These are phyloP conservation scores for Capsella rubella DNA, from an alignment of 441 rosid species.

Conservation along the genomic window DNA sequence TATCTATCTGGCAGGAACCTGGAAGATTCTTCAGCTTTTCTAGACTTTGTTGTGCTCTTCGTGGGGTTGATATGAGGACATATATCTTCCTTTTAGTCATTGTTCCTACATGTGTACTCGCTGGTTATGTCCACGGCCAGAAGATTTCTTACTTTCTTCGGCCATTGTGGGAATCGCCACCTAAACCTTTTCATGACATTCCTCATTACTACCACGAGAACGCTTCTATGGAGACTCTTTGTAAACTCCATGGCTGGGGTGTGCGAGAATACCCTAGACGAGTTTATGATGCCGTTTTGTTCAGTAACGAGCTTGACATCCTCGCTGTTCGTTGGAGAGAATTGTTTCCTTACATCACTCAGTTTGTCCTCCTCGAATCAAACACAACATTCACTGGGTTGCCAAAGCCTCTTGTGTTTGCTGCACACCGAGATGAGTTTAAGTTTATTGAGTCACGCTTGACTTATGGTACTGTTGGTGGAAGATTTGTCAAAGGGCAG, in stretches of 20 bases:
- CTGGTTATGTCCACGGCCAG: conserved; percentile 84
- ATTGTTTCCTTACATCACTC: conserved; percentile 82
- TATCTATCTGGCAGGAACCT: conserved; percentile 60
- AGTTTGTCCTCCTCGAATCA: conserved; percentile 88
- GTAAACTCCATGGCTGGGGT: conserved; percentile 93
- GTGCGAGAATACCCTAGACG: conserved; percentile 83
- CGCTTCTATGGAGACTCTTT: conserved; percentile 73
- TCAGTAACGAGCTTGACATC: conserved; percentile 87
- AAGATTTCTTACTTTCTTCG: conserved; percentile 86
- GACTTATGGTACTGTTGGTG: conserved; percentile 84
- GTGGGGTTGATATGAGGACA: conserved; percentile 71
- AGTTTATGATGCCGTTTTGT: conserved; percentile 84
- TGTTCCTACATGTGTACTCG: conserved; percentile 73
- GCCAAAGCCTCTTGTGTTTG: conserved; percentile 73
- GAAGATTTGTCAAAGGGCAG: conserved; percentile 80
- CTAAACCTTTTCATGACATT: conserved; percentile 77
- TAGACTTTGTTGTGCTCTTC: conserved; percentile 79
- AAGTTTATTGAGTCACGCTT: conserved; percentile 75
- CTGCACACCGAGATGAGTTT: conserved; percentile 69
- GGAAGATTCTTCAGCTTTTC: conserved; percentile 70
- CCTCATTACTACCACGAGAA: conserved; percentile 89
- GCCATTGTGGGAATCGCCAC: conserved; percentile 93
- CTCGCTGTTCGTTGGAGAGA: conserved; percentile 86
- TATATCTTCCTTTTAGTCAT: conserved; percentile 65
- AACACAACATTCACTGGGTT: conserved; percentile 88